Percentiles rank a stretch among this genome's conserved stretches.
Evolutionary conservation across 208 protist species (phyloP).

Genomic region (Endotrypanum monterogeii): DNA sequence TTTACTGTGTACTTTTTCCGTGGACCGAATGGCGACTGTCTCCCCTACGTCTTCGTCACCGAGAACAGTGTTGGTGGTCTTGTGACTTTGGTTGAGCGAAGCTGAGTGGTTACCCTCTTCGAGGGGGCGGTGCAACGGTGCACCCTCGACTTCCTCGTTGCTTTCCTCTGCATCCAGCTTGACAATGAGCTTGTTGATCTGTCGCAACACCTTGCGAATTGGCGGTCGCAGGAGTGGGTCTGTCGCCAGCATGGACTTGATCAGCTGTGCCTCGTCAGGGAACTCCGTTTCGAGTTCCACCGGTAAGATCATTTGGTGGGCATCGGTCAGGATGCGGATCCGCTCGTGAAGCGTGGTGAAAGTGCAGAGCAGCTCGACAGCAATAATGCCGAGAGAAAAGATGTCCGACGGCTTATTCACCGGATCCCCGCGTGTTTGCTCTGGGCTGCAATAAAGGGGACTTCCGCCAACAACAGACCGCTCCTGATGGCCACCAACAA

Average conservation of each 20-base stretch:
- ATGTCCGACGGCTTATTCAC: slow-evolving; percentile 67
- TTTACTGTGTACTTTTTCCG: not conserved
- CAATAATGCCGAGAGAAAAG: slow-evolving; percentile 80
- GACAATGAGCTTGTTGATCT: slow-evolving; percentile 29
- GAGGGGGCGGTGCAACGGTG: not conserved
- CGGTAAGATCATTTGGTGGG: slow-evolving; percentile 44
- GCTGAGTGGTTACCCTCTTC: not conserved
- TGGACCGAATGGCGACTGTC: not conserved
- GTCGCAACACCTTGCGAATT: slow-evolving; percentile 41
- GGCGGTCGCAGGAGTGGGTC: slow-evolving; percentile 30
- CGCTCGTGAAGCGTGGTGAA: slow-evolving; percentile 82
- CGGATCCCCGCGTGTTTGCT: slow-evolving; percentile 62
- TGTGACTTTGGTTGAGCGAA: not conserved
- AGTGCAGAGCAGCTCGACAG: slow-evolving; percentile 74
- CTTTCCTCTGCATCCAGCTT: slow-evolving; percentile 31
- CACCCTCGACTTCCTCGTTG: slow-evolving; percentile 17
- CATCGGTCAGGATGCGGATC: slow-evolving; percentile 59
- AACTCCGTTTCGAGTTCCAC: slow-evolving; percentile 34
- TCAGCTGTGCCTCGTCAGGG: slow-evolving; percentile 53
- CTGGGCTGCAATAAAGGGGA: slow-evolving; percentile 83
- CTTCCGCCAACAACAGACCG: slow-evolving; percentile 54
- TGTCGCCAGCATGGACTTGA: slow-evolving; percentile 47
- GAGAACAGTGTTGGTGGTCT: not conserved
- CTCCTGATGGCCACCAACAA: slow-evolving; percentile 42
- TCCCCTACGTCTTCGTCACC: not conserved